Evolutionary conservation across 305 asterid species (phyloP), one percentile per base, ranked within the genome.

Genomic region (Caryopteris hybrid): DNA sequence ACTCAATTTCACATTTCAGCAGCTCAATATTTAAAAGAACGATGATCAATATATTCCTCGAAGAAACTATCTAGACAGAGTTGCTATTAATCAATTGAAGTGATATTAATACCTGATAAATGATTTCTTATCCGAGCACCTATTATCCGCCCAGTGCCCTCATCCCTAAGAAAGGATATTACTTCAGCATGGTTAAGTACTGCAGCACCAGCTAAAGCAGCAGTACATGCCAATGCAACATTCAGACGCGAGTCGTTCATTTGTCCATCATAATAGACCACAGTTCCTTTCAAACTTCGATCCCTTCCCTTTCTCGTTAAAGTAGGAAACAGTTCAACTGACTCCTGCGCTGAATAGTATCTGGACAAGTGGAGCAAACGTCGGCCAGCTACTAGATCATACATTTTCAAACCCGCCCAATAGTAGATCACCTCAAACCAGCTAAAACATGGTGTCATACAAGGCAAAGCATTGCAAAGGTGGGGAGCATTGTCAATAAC

Each of bases 371-470:
- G 98, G 27, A 94, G 85, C 75, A 94, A 71, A 76, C 69, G 89
- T 54, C 95, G 69, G 23, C 96, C 96, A 27, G 97, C 99, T 56
- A 94, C 95, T 59, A 94, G 79, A 78, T 94, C 99, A 66, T 94
- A 89, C 91, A 91, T 84, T 84, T 94, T 94, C 93, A 94, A 81
- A 71, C 99, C 99, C 31, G 80, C 76, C 98, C 99, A 94, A 76
- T 87, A 94, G 83, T 94, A 94, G 67, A 94, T 43, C 18, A 73
- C 88, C 68, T 91, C 98, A 69, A 94, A 87, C 99, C 99, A 91
- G 75, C 77, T 82, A 84, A 94, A 94, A 80, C 98, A 94, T 8
- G 99, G 99, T 16, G 98, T 94, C 99, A 94, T 94, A 73, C 98
- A 91, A 2, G 98, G 99, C 76, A 94, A 79, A 59, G 98, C 86